A percentile compares a stretch with the other conserved stretches of the same genome.
phyloP scores from a whole-genome alignment of 257 asterid genomes.

The Nicotiana benthamiana region DNA sequence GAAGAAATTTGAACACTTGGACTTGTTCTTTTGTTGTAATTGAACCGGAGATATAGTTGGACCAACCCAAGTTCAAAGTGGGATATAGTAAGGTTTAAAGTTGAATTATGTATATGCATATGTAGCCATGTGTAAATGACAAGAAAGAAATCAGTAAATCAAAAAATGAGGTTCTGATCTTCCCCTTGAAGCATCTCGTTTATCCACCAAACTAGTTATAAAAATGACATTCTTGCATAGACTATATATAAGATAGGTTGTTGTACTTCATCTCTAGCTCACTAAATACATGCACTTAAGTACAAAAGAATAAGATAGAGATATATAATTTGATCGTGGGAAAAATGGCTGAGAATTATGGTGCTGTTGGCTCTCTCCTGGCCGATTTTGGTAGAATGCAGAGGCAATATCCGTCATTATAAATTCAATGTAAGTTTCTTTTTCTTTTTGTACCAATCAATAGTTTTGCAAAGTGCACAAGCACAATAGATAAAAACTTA shows the following conservation, averaged over 20 bases:
- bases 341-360: conserved; percentile 25
- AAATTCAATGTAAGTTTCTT: conserved; percentile 43
- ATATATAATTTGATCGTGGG: neutral
- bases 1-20: neutral
- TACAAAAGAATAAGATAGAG: neutral
- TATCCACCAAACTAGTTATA: conserved; percentile 21
- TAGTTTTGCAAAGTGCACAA: too few species aligned
- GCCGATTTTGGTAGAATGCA: conserved; percentile 27
- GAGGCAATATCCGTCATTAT: conserved; percentile 26
- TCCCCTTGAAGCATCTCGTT: conserved; percentile 10
- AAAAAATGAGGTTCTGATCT: conserved; percentile 1
- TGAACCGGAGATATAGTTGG: conserved; percentile 10
- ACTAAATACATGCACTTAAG: neutral
- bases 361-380: conserved; percentile 19
- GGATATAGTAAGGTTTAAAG: neutral
- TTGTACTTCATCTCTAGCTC: conserved; percentile 1
- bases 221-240: conserved; percentile 7
- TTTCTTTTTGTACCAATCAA: too few species aligned
- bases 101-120: neutral
- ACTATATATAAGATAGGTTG: conserved; percentile 8
- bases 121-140: neutral
- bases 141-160: conserved; percentile 13
- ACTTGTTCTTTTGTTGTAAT: conserved; percentile 3
- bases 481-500: too few species aligned
- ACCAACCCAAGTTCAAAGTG: conserved; percentile 16